These are phyloP conservation scores for Agapanthus africanus DNA, from an alignment of 106 monocot genomes.

Conservation along the genomic window DNA sequence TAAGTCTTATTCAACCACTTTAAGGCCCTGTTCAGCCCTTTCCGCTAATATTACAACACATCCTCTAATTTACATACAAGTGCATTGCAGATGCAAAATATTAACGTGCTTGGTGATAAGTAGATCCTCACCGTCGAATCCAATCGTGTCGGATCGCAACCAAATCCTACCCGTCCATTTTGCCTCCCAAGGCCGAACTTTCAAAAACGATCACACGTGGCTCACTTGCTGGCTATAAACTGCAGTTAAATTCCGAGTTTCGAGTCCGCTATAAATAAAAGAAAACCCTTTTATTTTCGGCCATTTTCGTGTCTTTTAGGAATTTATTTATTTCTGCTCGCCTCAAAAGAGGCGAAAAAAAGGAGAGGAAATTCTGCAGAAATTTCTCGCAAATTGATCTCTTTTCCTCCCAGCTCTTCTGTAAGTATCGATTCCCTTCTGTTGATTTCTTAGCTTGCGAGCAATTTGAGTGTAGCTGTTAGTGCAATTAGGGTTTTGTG, in stretches of 20 bases:
- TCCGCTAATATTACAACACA: no score
- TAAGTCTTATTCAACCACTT: no score
- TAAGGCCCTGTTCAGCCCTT: no score
- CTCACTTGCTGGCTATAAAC: not conserved
- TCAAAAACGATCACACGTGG: not conserved
- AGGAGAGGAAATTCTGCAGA: not conserved
- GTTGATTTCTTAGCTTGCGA: not conserved
- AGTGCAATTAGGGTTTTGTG: not conserved
- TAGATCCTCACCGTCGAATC: no score
- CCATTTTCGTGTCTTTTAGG: not conserved
- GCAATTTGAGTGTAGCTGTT: not conserved
- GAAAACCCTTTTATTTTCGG: not conserved
- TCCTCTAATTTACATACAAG: no score
- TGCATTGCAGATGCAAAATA: no score
- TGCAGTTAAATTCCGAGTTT: not conserved
- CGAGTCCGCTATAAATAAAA: not conserved
- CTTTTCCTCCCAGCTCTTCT: not conserved
- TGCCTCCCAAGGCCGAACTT: not conserved
- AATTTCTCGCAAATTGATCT: not conserved
- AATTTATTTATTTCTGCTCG: not conserved
- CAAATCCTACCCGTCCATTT: constrained; percentile 1
- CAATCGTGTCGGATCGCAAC: no score
- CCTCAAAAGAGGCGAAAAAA: not conserved
- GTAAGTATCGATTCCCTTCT: not conserved
- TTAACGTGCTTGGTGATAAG: no score